phyloP scores from a whole-genome alignment of 805 yeast species.

The Cyberlindnera nakhonratchasimensis region DNA sequence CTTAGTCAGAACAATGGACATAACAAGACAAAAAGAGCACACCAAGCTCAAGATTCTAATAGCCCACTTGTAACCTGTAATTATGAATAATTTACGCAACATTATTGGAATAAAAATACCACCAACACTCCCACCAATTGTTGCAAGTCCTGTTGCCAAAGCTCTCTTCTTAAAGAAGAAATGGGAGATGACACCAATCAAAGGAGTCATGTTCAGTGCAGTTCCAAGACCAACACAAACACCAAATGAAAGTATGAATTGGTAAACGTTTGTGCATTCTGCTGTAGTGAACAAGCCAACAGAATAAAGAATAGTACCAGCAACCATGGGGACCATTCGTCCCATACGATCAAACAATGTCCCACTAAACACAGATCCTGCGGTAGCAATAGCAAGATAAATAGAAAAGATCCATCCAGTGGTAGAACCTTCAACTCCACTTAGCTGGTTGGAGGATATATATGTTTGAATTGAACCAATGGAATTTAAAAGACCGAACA shows the following conservation, averaged over 20 bases:
- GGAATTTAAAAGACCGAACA: slow-evolving; percentile 57
- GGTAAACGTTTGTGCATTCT: slow-evolving; percentile 49
- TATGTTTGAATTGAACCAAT: slow-evolving; percentile 67
- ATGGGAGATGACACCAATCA: slow-evolving; percentile 59
- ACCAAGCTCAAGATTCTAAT: slow-evolving; percentile 50
- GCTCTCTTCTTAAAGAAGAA: slow-evolving; percentile 64
- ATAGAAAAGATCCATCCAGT: slow-evolving; percentile 66
- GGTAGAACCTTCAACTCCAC: slow-evolving; percentile 43
- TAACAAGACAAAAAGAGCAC: slow-evolving; percentile 36
- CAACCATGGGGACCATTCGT: slow-evolving; percentile 40
- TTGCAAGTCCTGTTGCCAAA: slow-evolving; percentile 47
- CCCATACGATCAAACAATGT: slow-evolving; percentile 65
- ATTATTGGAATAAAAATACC: slow-evolving; percentile 55
- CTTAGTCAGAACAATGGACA: slow-evolving; percentile 35
- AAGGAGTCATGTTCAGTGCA: slow-evolving; percentile 58
- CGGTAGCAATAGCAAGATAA: slow-evolving; percentile 47
- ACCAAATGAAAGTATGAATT: slow-evolving; percentile 59
- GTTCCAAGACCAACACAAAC: slow-evolving; percentile 55
- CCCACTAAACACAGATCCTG: slow-evolving; percentile 53
- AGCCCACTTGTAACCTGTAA: slow-evolving; percentile 59
- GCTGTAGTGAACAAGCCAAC: slow-evolving; percentile 58
- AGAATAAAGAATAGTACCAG: slow-evolving; percentile 44
- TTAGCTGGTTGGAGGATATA: slow-evolving; percentile 51
- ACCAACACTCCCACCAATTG: slow-evolving; percentile 56
- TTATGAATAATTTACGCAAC: slow-evolving; percentile 45